Evolutionary conservation across 2,329 filamentous ascomycete species (phyloP).

Genomic region (Colletotrichum higginsianum): DNA sequence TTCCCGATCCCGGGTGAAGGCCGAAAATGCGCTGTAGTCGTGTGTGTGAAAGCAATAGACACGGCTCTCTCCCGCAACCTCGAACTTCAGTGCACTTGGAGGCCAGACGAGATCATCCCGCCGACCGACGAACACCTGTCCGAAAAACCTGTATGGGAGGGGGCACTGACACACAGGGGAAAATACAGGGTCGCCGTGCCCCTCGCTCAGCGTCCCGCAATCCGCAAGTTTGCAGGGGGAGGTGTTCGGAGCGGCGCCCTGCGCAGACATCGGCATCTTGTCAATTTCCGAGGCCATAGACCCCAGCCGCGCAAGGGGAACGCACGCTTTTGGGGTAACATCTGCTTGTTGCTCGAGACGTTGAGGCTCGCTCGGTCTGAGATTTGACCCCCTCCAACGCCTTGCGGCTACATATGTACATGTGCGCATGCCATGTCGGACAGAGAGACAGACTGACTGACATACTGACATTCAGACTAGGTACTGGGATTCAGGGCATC

Average conservation of each 20-base stretch:
- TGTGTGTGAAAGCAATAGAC: not conserved
- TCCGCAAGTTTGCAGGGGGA: conserved; percentile 6
- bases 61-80: too few relatives aligned
- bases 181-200: not conserved
- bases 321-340: too few relatives aligned
- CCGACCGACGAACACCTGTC: conserved; percentile 1
- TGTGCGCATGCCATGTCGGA: too few relatives aligned
- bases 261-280: conserved; percentile 32
- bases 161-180: not conserved
- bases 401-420: too few relatives aligned
- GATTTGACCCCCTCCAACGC: too few relatives aligned
- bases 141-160: too few relatives aligned
- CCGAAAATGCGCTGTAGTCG: too few relatives aligned
- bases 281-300: conserved; percentile 28
- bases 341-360: too few relatives aligned
- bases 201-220: not conserved
- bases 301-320: not conserved
- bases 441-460: too few relatives aligned
- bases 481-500: not conserved
- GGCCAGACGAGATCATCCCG: not conserved
- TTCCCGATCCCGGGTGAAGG: not conserved
- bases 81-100: not conserved
- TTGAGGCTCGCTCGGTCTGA: too few relatives aligned
- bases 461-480: too few relatives aligned
- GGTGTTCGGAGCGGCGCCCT: conserved; percentile 28